phyloP scores from a whole-genome alignment of 306 rosid genomes.

The Gastrolobium bilobum region DNA sequence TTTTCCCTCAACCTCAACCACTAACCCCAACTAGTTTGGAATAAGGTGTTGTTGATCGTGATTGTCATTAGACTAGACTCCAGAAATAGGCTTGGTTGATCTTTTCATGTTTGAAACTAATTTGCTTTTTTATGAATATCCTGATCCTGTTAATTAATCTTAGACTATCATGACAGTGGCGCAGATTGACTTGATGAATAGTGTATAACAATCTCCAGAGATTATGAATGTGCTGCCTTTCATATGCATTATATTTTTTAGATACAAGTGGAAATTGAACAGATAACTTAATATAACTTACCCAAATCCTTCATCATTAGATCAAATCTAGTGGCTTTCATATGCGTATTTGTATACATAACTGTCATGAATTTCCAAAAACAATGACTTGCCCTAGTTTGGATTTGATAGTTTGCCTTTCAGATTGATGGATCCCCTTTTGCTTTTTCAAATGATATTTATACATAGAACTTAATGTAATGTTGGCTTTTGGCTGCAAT shows the following conservation, averaged over 20 bases:
- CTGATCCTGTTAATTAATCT: neutral
- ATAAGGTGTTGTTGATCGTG: too few species aligned
- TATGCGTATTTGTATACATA: neutral
- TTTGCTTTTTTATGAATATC: neutral
- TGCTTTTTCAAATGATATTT: neutral
- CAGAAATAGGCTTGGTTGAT: neutral
- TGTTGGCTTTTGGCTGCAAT: constrained; percentile 57
- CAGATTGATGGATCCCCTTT: constrained; percentile 5
- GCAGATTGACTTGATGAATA: neutral
- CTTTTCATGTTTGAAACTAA: neutral
- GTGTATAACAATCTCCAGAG: neutral
- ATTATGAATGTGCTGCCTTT: neutral
- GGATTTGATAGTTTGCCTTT: constrained; percentile 2
- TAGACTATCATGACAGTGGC: neutral
- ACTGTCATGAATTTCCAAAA: neutral
- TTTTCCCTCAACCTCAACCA: too few species aligned
- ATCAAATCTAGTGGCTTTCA: neutral
- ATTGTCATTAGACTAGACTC: neutral
- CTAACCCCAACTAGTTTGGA: too few species aligned
- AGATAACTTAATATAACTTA: too few species aligned
- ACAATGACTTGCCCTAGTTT: constrained; percentile 17
- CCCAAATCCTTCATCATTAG: too few species aligned
- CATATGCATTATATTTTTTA: neutral
- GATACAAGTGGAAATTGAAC: too few species aligned
- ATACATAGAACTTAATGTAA: constrained; percentile 35